Conservation (phyloP, 164 flowering plant genomes). For the Annona squamosa region DNA sequence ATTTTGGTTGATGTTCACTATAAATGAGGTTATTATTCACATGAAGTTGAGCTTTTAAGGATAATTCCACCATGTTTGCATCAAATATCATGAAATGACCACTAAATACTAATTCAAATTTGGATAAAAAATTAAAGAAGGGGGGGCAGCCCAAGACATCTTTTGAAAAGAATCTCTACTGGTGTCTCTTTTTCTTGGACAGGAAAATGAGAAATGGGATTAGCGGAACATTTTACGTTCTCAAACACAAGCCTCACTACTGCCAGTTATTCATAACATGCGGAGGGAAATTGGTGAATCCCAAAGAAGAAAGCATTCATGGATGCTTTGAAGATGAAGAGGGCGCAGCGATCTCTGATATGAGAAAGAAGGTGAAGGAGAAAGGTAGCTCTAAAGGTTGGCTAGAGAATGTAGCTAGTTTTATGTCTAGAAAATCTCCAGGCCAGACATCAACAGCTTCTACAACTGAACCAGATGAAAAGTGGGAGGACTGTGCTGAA, state of each 20-base stretch:
- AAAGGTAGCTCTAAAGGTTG: slow-evolving; percentile 30
- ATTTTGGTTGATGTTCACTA: neutral
- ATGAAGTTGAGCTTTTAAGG: neutral
- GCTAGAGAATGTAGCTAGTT: slow-evolving; percentile 22
- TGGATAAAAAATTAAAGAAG: neutral
- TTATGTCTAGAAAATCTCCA: neutral
- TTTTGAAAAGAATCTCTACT: neutral
- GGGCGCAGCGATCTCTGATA: slow-evolving; percentile 21
- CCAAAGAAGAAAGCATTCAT: slow-evolving; percentile 33
- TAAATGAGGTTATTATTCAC: neutral
- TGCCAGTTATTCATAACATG: slow-evolving; percentile 46
- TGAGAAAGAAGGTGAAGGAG: slow-evolving; percentile 20
- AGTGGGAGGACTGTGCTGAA: slow-evolving; percentile 33
- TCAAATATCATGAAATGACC: neutral
- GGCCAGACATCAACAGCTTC: neutral
- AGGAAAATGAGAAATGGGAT: slow-evolving; percentile 51
- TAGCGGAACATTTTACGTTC: slow-evolving; percentile 43
- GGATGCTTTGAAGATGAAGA: slow-evolving; percentile 41
- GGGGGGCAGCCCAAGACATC: neutral
- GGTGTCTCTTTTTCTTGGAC: neutral
- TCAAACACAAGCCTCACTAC: slow-evolving; percentile 43
- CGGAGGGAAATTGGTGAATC: slow-evolving; percentile 45
- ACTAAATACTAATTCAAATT: neutral
- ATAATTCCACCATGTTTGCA: too few species aligned
- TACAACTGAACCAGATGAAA: slow-evolving; percentile 7